phyloP scores from a whole-genome alignment of 2,329 filamentous ascomycete genomes.

The Colletotrichum sp. region DNA sequence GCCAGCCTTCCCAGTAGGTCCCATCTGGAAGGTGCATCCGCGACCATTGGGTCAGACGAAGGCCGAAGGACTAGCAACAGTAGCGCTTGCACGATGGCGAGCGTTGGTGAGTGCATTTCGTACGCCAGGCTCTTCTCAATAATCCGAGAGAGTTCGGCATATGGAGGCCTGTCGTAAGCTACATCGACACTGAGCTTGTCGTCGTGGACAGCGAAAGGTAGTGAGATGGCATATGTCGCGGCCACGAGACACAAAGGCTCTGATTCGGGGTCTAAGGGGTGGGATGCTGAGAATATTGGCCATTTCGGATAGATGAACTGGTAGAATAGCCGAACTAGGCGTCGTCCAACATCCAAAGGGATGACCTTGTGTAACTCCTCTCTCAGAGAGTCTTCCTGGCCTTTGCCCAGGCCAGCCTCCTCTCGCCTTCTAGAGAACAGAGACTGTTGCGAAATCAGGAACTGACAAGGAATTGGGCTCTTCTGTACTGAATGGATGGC shows the following conservation, averaged over 20 bases:
- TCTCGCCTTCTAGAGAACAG: conserved; percentile 20
- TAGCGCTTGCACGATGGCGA: conserved; percentile 4
- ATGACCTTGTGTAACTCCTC: not conserved
- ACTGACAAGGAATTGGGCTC: conserved; percentile 14
- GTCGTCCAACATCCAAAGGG: not conserved
- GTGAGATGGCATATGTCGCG: conserved; percentile 22
- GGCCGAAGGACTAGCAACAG: conserved; percentile 5
- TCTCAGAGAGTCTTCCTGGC: not conserved
- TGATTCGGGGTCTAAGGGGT: not conserved
- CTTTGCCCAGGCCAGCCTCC: conserved; percentile 5
- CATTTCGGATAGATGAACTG: not conserved
- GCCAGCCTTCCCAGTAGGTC: conserved; percentile 18
- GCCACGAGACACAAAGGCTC: conserved; percentile 9
- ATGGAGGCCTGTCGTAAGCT: conserved; percentile 24
- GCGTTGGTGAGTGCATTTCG: conserved; percentile 22
- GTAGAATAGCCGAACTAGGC: not conserved
- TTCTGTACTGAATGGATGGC: conserved; percentile 23
- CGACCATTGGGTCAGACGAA: conserved; percentile 22
- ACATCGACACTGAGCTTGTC: conserved; percentile 26
- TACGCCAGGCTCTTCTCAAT: conserved; percentile 15
- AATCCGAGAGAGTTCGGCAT: conserved; percentile 15
- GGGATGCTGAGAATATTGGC: not conserved
- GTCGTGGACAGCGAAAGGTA: conserved; percentile 25
- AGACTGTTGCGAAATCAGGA: conserved; percentile 17
- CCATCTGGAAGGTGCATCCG: conserved; percentile 21